Conservation (phyloP, 306 rosid species). For the Arachis hypogaea region DNA sequence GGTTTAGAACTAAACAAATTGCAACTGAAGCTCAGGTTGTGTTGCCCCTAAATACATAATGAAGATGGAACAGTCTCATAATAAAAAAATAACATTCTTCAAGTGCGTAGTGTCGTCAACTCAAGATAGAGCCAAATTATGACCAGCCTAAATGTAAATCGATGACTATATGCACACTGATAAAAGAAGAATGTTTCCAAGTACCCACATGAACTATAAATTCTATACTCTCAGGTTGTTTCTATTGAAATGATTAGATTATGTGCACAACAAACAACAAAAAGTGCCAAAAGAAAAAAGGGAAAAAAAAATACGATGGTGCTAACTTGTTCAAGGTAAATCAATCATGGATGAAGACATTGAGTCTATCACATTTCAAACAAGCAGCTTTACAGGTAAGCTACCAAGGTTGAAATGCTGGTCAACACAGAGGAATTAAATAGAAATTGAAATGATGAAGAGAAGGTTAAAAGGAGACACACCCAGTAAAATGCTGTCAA, state of each 20-base stretch:
- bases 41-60: slow-evolving; percentile 20
- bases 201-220: slow-evolving; percentile 12
- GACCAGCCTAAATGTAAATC: slow-evolving; percentile 32
- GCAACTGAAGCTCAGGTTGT: slow-evolving; percentile 1
- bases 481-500: slow-evolving; percentile 46
- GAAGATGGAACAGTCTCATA: slow-evolving; percentile 20
- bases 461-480: slow-evolving; percentile 41
- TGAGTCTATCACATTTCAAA: slow-evolving; percentile 26
- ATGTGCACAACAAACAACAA: no score
- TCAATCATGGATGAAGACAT: slow-evolving; percentile 35
- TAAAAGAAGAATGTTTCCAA: slow-evolving; percentile 12
- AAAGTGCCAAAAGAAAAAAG: neutral
- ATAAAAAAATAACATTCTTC: slow-evolving; percentile 3
- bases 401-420: slow-evolving; percentile 14
- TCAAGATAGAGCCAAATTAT: neutral
- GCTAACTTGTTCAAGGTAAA: slow-evolving; percentile 1
- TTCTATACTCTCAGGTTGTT: slow-evolving; percentile 27
- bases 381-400: slow-evolving; percentile 20
- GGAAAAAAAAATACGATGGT: neutral
- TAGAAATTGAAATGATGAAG: slow-evolving; percentile 4
- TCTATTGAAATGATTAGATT: slow-evolving; percentile 6
- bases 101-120: neutral
- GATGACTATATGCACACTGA: slow-evolving; percentile 15
- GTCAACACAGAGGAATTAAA: slow-evolving; percentile 21
- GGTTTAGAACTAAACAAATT: neutral